A percentile compares a stretch with the other conserved stretches of the same genome.
Conservation (phyloP, 768 basidiomycete species). For the Amanita jacksonii region DNA sequence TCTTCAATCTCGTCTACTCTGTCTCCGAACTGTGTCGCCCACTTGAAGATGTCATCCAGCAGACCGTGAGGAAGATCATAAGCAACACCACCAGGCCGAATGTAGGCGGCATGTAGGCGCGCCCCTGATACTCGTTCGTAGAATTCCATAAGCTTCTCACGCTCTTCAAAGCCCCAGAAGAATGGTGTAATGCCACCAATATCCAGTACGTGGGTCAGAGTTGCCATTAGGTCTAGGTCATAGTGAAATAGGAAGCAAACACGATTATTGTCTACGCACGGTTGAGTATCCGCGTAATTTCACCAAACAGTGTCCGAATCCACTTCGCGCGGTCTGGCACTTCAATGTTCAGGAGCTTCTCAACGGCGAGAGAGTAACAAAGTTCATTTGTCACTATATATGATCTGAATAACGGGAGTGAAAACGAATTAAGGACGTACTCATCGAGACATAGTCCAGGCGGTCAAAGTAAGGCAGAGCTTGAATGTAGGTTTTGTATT, state of each 20-base stretch:
- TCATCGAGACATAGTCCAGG: constrained; percentile 99
- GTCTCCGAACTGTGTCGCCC: constrained; percentile 89
- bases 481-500: constrained; percentile 97
- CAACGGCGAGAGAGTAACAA: constrained; percentile 94
- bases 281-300: constrained; percentile 93
- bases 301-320: constrained; percentile 95
- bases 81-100: constrained; percentile 95
- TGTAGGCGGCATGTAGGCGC: constrained; percentile 94
- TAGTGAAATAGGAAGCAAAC: too few relatives aligned
- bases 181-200: constrained; percentile 98
- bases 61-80: constrained; percentile 98
- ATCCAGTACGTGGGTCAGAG: constrained; percentile 93
- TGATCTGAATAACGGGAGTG: constrained; percentile 7
- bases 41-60: constrained; percentile 96
- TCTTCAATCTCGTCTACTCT: constrained; percentile 97
- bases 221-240: constrained; percentile 98
- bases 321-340: constrained; percentile 97
- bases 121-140: constrained; percentile 99
- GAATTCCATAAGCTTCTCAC: constrained; percentile 99
- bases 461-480: constrained; percentile 98
- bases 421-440: constrained; percentile 34
- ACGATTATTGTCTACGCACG: constrained; percentile 37
- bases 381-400: constrained; percentile 93
- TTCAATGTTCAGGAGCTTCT: constrained; percentile 95
- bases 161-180: constrained; percentile 99